Base-by-base conservation (phyloP, 208 protist genomes). In the Phytomonas sp. region DNA sequence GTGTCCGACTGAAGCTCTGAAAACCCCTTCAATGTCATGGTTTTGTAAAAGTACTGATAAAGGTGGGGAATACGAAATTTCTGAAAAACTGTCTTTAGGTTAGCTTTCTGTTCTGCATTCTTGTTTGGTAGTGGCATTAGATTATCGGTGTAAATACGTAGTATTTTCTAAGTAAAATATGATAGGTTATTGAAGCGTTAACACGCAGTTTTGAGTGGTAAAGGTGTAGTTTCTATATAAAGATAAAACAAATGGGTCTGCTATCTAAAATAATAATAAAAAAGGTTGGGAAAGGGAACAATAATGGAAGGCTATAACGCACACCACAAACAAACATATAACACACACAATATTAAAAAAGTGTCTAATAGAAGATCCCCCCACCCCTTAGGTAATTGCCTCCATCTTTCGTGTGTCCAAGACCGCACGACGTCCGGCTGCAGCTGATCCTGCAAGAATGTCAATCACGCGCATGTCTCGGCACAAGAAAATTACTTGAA, bases 1-100 rank as follows among this genome's bases (percentile, higher is more conserved):
- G 77, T 70, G n/a, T 76, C 73, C 2, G 80, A 74, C 68, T 70
- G 64, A 1, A 85, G 67, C 4, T 37, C 65, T 16, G 72, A 42
- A 29, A 85, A 75, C 23, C 67, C 77, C 63, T 72, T 63, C 19
- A 73, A 11, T 0, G 77, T 78, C 67, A 84, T 71, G 63, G 33
- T 73, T 1, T 67, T 59, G 29, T 67, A 60, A 52, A 79, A 75
- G 32, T 70, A 66, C 0, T 19, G 60, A 12, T 11, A 26, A 56
- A 56, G 45, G 19, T 56, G 45, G 16, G 45, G 6, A 56, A 56
- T 56, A 56, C 26, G 8, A 26, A 56, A 56, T 56, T 56, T 56
- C 26, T 19, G 11, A 19, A 56, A 56, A 56, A 56, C 45, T 19
- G 45, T 56, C 19, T 56, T 56, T 23, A 56, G 16, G 19, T 56